Evolutionary conservation across 2,329 filamentous ascomycete species (phyloP), one percentile per base, ranked within the genome.

Genomic region (Pseudogymnoascus sp.): DNA sequence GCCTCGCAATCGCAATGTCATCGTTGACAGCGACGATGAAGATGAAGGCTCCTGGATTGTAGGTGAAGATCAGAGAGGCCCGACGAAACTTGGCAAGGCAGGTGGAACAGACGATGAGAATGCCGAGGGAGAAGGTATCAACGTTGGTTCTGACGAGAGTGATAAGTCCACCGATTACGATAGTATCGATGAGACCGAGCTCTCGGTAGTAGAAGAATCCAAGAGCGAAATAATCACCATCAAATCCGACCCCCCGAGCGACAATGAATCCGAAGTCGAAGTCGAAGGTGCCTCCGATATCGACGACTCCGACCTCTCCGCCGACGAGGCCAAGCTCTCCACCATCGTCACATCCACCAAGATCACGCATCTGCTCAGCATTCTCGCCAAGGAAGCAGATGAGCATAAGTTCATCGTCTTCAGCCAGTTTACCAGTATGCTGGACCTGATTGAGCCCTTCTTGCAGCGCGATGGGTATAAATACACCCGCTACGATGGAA

Each of bases 321-420:
- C 77, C 35, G 74, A 74, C 25, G 67, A 68, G 53, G 70, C 74
- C 47, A 75, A 78, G 59, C 76, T 78, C 28, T 77, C 79, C 22
- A 76, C 78, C 28, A 78, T 88, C 35, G 77, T 83, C 25, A 82
- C 85, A 1, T 99, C 94, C 0, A 93, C 94, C 68, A 99, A 99
- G 77, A 95, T 99, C 69, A 86, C 88, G 47, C 86, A 94, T 68
- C 81, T 97, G 18, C 82, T 96, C 70, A 80, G 85, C 63, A 89
- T 99, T 59, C 82, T 99, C 7, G 82, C 86, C 65, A 84, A 84
- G 47, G 94, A 99, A 73, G 86, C 86, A 0, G 77, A 81, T 1
- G 80, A 91, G 63, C 90, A 96, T 80, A 99, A 99, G 72, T 96
- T 96, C 71, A 99, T 99, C 69, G 91, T 99, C 65, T 99, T 99